Conservation (phyloP, 169 alveolate species). For the Eimeria mitis region DNA sequence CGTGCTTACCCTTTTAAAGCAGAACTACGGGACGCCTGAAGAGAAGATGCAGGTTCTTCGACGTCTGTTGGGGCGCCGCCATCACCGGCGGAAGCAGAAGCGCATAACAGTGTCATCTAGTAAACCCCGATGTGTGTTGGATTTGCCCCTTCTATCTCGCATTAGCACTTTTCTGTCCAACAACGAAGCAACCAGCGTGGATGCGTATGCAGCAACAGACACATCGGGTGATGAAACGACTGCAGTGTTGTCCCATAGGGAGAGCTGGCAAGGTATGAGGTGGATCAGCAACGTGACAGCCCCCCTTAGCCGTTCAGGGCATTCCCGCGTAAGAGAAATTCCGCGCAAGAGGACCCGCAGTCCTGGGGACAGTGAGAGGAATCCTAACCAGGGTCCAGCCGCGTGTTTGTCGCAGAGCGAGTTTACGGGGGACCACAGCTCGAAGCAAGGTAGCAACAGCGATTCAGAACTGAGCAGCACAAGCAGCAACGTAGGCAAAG, state of each 20-base stretch:
- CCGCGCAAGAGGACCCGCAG: neutral
- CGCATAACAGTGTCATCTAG: conserved; percentile 27
- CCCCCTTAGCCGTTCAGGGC: neutral
- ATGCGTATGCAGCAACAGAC: neutral
- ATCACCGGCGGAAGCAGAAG: conserved; percentile 40
- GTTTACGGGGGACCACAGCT: neutral
- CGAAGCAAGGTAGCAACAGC: neutral
- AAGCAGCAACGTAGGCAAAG: neutral
- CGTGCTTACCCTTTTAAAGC: neutral
- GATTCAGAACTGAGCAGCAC: neutral
- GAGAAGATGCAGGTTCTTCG: neutral
- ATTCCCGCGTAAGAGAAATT: neutral
- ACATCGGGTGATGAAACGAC: neutral
- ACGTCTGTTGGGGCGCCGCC: conserved; percentile 9
- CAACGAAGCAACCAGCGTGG: conserved; percentile 10
- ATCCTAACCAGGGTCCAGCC: neutral
- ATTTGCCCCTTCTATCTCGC: conserved; percentile 43
- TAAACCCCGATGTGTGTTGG: conserved; percentile 49
- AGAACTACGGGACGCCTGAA: neutral
- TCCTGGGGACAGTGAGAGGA: neutral
- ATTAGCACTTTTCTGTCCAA: conserved; percentile 40
- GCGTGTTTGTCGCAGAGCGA: neutral
- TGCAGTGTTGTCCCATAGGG: neutral
- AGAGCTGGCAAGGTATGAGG: neutral
- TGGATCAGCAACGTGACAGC: neutral